These are phyloP conservation scores for Smallanthus sonchifolius DNA, from an alignment of 129 eudicot genomes.

Conservation along the genomic window DNA sequence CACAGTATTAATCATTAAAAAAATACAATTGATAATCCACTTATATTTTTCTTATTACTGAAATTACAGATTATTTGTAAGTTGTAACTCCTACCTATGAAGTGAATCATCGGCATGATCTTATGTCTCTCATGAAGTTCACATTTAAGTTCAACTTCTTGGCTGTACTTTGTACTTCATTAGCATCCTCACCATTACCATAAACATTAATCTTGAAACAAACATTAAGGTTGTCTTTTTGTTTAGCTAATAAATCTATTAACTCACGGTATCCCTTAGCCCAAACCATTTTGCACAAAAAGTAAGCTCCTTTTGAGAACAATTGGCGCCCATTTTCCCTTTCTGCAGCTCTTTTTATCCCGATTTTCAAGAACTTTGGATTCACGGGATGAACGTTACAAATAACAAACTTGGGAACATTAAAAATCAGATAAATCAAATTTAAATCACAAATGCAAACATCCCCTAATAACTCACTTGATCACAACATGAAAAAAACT, in stretches of 20 bases:
- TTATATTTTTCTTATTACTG: no score
- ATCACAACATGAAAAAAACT: slow-evolving; percentile 73
- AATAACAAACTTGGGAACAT: slow-evolving; percentile 56
- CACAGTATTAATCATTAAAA: no score
- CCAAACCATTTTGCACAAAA: slow-evolving; percentile 99
- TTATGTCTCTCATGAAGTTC: slow-evolving; percentile 81
- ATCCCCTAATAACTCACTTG: no score
- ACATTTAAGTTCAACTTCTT: slow-evolving; percentile 63
- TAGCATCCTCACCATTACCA: slow-evolving; percentile 97
- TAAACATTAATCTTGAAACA: slow-evolving; percentile 84
- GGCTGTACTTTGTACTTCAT: slow-evolving; percentile 83
- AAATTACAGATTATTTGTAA: no score
- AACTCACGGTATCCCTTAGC: slow-evolving; percentile 92
- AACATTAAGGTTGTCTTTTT: slow-evolving; percentile 56
- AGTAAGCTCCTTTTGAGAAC: slow-evolving; percentile 93
- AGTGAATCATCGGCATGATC: slow-evolving; percentile 97
- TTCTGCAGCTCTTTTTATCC: slow-evolving; percentile 74
- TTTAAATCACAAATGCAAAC: no score
- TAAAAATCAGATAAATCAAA: not conserved
- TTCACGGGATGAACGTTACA: slow-evolving; percentile 98
- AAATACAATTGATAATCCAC: no score
- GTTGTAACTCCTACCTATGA: slow-evolving; percentile 50
- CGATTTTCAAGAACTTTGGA: slow-evolving; percentile 79
- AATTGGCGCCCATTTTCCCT: slow-evolving; percentile 55
- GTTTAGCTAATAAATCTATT: slow-evolving; percentile 81